Conservation (phyloP, 1,284 basidiomycete species). For the Heterobasidion parviporum region DNA sequence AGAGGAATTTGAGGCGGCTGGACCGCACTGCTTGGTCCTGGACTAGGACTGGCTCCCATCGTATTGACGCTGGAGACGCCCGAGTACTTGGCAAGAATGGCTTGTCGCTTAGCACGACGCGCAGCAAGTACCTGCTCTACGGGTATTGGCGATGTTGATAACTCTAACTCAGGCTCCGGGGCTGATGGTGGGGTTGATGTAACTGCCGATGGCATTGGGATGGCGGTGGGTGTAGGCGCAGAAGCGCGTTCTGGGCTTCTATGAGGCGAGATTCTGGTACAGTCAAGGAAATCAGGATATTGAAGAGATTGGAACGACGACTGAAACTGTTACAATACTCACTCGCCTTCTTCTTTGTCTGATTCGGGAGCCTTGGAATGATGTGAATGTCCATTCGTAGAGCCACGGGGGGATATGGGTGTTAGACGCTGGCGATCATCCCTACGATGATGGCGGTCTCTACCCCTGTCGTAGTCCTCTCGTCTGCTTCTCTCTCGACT, state of each 20-base stretch:
- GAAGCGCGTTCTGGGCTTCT: slow-evolving; percentile 18
- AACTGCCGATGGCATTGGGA: slow-evolving; percentile 9
- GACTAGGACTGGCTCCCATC: slow-evolving; percentile 39
- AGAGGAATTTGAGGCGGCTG: slow-evolving; percentile 53
- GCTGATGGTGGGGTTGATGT: slow-evolving; percentile 21
- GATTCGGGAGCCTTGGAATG: slow-evolving; percentile 30
- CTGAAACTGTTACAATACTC: slow-evolving; percentile 32
- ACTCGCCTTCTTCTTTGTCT: slow-evolving; percentile 75
- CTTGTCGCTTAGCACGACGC: slow-evolving; percentile 73
- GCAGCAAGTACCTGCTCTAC: slow-evolving; percentile 71
- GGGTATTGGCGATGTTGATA: slow-evolving; percentile 48
- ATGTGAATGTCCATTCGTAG: slow-evolving; percentile 14
- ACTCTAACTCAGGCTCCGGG: slow-evolving; percentile 51
- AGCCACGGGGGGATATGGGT: slow-evolving; percentile 9
- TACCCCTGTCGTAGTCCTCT: slow-evolving; percentile 19
- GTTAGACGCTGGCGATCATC: slow-evolving; percentile 18
- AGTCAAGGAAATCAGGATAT: slow-evolving; percentile 3
- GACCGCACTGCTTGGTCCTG: slow-evolving; percentile 64
- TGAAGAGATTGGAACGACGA: not conserved
- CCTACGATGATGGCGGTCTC: slow-evolving; percentile 22
- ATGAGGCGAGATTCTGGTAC: slow-evolving; percentile 52
- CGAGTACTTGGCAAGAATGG: slow-evolving; percentile 79
- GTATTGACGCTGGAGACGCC: slow-evolving; percentile 33
- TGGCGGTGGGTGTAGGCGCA: slow-evolving; percentile 17
- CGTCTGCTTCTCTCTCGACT: slow-evolving; percentile 25